Percentiles rank a stretch among this genome's conserved stretches.
Evolutionary conservation across 2,329 filamentous ascomycete genomes (phyloP).

Genomic region (Thermoascus crustaceus): DNA sequence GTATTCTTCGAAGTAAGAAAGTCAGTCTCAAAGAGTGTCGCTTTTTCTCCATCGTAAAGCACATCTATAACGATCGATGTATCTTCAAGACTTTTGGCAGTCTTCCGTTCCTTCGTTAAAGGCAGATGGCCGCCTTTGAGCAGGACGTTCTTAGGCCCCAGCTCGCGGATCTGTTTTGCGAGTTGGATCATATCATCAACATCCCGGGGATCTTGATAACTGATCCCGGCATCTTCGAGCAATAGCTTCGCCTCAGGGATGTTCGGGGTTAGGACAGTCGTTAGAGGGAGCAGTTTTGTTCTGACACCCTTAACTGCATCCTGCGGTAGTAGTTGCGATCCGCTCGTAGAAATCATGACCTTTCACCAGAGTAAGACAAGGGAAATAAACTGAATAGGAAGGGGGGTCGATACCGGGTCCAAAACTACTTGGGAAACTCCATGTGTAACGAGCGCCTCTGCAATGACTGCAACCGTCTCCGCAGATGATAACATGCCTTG

Average conservation of each 20-base stretch:
- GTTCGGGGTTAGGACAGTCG: conserved; percentile 41
- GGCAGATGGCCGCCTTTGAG: conserved; percentile 90
- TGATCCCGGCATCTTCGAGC: conserved; percentile 32
- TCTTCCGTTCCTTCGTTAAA: conserved; percentile 54
- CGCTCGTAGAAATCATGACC: conserved; percentile 70
- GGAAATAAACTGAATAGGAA: background rate
- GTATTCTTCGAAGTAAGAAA: conserved; percentile 72
- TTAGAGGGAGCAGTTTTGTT: conserved; percentile 34
- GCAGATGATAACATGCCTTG: conserved; percentile 74
- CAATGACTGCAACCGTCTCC: conserved; percentile 61
- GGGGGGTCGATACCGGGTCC: conserved; percentile 61
- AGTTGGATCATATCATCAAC: conserved; percentile 61
- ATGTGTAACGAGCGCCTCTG: conserved; percentile 53
- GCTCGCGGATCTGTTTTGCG: conserved; percentile 54
- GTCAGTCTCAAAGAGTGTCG: conserved; percentile 57
- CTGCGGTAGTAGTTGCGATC: conserved; percentile 38
- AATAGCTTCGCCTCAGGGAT: conserved; percentile 41
- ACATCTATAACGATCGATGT: conserved; percentile 66
- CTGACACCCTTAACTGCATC: conserved; percentile 34
- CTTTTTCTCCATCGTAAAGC: conserved; percentile 55
- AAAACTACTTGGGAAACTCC: conserved; percentile 55
- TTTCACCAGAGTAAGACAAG: conserved; percentile 26
- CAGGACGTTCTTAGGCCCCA: conserved; percentile 73
- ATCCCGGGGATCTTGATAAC: conserved; percentile 42
- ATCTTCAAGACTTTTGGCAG: conserved; percentile 52